phyloP scores from a whole-genome alignment of 768 basidiomycete species.

The Xerocomellus intermedius region DNA sequence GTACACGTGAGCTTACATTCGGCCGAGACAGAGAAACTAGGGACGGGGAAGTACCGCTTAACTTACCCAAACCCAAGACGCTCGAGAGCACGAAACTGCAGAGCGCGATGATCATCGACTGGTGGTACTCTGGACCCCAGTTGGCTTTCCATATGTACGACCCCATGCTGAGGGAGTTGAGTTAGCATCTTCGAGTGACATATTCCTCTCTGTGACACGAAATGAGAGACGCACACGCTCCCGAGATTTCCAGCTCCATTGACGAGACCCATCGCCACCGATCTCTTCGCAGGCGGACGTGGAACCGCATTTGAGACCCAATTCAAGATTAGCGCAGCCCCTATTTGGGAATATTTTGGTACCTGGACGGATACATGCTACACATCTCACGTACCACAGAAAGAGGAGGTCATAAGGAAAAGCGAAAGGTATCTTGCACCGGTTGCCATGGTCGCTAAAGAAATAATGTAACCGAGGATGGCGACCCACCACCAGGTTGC shows the following conservation, averaged over 20 bases:
- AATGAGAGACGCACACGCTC: conserved; percentile 44
- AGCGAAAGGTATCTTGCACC: conserved; percentile 57
- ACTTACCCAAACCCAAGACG: conserved; percentile 35
- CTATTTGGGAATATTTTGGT: conserved; percentile 18
- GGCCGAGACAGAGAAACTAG: background rate
- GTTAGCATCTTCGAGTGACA: background rate
- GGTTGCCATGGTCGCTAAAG: conserved; percentile 48
- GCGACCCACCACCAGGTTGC: conserved; percentile 55
- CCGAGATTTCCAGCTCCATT: conserved; percentile 60
- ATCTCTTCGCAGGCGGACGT: conserved; percentile 51
- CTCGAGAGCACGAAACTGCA: conserved; percentile 33
- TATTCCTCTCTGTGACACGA: background rate
- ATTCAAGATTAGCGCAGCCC: conserved; percentile 45
- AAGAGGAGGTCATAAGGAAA: conserved; percentile 63
- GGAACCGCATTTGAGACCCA: conserved; percentile 65
- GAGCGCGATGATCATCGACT: conserved; percentile 54
- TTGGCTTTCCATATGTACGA: conserved; percentile 59
- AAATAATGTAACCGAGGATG: conserved; percentile 60
- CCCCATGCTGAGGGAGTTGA: conserved; percentile 41
- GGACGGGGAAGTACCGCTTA: background rate
- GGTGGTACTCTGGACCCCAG: conserved; percentile 66
- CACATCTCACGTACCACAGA: conserved; percentile 34
- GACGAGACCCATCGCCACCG: conserved; percentile 61
- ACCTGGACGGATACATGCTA: background rate
- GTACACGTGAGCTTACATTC: background rate